These are phyloP conservation scores for Solanum verrucosum DNA, from an alignment of 257 asterid genomes.

Conservation along the genomic window DNA sequence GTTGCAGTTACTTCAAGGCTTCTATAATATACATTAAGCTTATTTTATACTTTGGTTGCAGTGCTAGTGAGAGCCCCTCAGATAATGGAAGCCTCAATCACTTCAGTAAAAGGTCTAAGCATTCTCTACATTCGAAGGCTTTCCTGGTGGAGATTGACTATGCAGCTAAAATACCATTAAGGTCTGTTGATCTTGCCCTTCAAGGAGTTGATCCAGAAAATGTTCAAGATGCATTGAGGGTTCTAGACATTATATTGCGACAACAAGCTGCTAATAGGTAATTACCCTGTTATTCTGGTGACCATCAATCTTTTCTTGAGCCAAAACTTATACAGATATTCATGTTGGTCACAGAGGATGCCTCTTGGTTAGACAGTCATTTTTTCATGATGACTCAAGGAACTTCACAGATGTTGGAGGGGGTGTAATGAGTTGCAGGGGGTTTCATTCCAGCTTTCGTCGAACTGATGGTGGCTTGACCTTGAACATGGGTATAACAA, in stretches of 20 bases:
- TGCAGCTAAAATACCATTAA: conserved; percentile 69
- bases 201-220: conserved; percentile 53
- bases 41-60: conserved; percentile 3
- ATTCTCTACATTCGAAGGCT: conserved; percentile 33
- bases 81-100: conserved; percentile 29
- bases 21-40: not conserved
- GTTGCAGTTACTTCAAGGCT: not conserved
- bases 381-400: conserved; percentile 68
- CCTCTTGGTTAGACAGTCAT: conserved; percentile 80
- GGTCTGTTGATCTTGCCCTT: conserved; percentile 46
- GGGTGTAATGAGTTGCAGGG: conserved; percentile 60
- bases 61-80: conserved; percentile 27
- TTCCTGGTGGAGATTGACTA: conserved; percentile 58
- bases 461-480: conserved; percentile 71
- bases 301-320: conserved; percentile 1
- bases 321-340: conserved; percentile 20
- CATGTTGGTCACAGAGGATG: conserved; percentile 57
- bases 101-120: conserved; percentile 56
- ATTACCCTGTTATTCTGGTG: not conserved
- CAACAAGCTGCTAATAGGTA: conserved; percentile 89
- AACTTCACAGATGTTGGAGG: conserved; percentile 73
- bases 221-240: conserved; percentile 65
- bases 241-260: conserved; percentile 68
- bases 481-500: conserved; percentile 63
- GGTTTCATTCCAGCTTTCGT: conserved; percentile 75